A percentile compares a stretch with the other conserved stretches of the same genome.
Conservation (phyloP, 1,139 yeast genomes). For the Kazachstania sp. region DNA sequence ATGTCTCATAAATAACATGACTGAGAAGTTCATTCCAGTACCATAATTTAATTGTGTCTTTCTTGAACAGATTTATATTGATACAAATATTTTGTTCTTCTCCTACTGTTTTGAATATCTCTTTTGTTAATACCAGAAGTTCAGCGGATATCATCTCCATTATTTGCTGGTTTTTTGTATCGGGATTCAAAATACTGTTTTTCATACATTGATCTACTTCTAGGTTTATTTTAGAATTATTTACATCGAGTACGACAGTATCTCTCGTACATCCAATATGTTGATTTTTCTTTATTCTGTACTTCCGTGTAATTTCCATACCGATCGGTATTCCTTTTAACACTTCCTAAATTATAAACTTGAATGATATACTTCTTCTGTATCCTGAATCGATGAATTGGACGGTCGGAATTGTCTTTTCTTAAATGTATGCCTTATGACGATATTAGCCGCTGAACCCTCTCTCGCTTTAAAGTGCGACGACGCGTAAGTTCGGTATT, state of each 20-base stretch:
- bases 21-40: constrained; percentile 12
- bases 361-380: not conserved
- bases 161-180: not conserved
- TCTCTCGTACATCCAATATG: not conserved
- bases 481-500: not conserved
- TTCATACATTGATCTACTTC: not conserved
- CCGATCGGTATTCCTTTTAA: not conserved
- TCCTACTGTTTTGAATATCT: not conserved
- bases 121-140: not conserved
- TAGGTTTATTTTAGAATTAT: not conserved
- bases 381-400: not conserved
- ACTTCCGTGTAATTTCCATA: constrained; percentile 10
- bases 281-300: not conserved
- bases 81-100: not conserved
- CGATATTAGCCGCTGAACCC: not conserved
- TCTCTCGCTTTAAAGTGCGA: not conserved
- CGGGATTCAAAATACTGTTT: not conserved
- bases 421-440: not conserved
- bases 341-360: not conserved
- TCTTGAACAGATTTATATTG: constrained; percentile 9
- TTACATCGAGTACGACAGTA: constrained; percentile 6
- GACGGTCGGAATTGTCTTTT: not conserved
- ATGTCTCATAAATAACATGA: not conserved
- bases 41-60: constrained; percentile 7
- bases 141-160: not conserved